Evolutionary conservation across 106 monocot species (phyloP).

Genomic region (Apostasia shenzhenica): DNA sequence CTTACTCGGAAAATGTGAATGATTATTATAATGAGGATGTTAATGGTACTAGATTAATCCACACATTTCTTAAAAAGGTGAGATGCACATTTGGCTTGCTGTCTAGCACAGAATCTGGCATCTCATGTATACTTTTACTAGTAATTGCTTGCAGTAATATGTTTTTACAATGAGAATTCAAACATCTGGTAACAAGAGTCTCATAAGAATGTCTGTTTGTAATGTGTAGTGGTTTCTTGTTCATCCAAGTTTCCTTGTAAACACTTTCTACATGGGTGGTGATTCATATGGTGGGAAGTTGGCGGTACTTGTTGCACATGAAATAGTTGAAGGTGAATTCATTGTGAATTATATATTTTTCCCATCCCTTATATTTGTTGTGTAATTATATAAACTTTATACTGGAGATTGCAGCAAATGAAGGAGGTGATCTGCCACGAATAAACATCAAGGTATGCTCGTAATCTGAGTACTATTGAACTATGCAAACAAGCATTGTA

Average conservation of each 20-base stretch:
- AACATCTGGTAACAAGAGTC: too few relatives aligned
- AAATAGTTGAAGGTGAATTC: conserved; percentile 5
- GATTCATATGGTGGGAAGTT: conserved; percentile 63
- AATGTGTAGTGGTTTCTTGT: conserved; percentile 45
- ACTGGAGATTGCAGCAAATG: background rate
- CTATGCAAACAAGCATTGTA: too few relatives aligned
- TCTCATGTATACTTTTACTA: too few relatives aligned
- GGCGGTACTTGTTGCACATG: conserved; percentile 13
- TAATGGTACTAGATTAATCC: conserved; percentile 7
- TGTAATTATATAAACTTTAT: too few relatives aligned
- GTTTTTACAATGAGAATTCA: too few relatives aligned
- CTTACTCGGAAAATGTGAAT: conserved; percentile 24
- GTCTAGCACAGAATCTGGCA: too few relatives aligned
- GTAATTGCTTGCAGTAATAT: too few relatives aligned
- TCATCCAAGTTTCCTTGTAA: conserved; percentile 46
- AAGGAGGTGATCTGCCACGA: background rate
- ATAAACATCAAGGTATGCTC: too few relatives aligned
- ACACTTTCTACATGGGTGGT: conserved; percentile 60
- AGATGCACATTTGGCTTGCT: too few relatives aligned
- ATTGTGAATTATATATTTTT: background rate
- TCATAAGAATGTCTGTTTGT: background rate
- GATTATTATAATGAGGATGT: conserved; percentile 30
- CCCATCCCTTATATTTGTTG: background rate
- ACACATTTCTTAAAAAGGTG: conserved; percentile 44
- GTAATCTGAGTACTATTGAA: too few relatives aligned